These are phyloP conservation scores for Picea glauca DNA, from an alignment of 75 land plant species.

Conservation along the genomic window DNA sequence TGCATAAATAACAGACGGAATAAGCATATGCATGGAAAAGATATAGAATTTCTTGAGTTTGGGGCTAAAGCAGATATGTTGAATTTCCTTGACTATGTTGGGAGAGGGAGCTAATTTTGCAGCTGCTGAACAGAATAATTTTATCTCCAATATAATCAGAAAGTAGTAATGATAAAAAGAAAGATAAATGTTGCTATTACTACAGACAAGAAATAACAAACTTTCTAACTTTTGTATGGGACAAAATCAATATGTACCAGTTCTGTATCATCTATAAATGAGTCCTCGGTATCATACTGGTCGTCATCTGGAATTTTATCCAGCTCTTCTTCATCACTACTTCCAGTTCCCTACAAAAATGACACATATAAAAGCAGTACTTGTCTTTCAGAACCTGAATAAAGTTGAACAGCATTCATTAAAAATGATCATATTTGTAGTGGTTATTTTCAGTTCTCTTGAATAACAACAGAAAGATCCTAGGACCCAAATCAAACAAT, in stretches of 20 bases:
- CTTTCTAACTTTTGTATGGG: not conserved
- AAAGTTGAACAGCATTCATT: not conserved
- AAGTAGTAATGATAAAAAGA: not conserved
- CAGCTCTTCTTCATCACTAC: constrained; percentile 77
- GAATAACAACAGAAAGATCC: not conserved
- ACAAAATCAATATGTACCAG: constrained; percentile 56
- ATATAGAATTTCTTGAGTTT: too few relatives aligned
- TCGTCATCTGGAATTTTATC: constrained; percentile 86
- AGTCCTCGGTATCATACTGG: constrained; percentile 97
- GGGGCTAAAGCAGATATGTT: not conserved
- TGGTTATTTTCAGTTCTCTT: not conserved
- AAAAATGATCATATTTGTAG: not conserved
- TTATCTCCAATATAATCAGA: too few relatives aligned
- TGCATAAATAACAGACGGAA: too few relatives aligned
- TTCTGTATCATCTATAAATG: constrained; percentile 97
- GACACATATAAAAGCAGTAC: not conserved
- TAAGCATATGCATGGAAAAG: too few relatives aligned
- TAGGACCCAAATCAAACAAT: not conserved
- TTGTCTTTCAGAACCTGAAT: not conserved
- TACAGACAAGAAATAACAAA: not conserved
- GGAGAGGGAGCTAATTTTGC: too few relatives aligned
- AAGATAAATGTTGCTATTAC: not conserved
- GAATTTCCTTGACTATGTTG: not conserved
- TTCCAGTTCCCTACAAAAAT: constrained; percentile 56
- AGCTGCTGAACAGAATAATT: too few relatives aligned